These are phyloP conservation scores for Kregervanrija pseudodelftensis DNA, from an alignment of 805 yeast genomes.

Conservation along the genomic window DNA sequence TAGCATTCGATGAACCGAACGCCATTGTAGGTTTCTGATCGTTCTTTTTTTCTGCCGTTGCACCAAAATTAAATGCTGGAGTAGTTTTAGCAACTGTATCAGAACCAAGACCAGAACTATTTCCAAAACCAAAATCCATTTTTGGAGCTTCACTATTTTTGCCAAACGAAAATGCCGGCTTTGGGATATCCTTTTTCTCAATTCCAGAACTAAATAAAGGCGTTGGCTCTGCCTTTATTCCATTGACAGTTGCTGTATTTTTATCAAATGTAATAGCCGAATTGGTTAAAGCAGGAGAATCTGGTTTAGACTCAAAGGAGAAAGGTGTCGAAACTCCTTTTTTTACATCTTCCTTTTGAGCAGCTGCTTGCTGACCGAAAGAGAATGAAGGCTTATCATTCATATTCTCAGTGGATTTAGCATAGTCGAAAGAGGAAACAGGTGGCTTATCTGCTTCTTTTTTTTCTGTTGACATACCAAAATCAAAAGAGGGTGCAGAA, in stretches of 20 bases:
- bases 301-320: too few species aligned
- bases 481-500: conserved; percentile 7
- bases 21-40: conserved; percentile 8
- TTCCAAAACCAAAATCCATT: background rate
- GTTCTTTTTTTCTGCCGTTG: background rate
- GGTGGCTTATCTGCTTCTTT: background rate
- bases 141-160: background rate
- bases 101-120: conserved; percentile 2
- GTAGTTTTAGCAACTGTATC: background rate
- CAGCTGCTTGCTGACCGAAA: background rate
- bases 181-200: background rate
- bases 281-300: too few species aligned
- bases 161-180: conserved; percentile 8
- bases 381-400: conserved; percentile 1
- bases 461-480: conserved; percentile 8
- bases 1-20: conserved; percentile 2
- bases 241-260: too few species aligned
- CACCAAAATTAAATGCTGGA: conserved; percentile 4
- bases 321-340: too few species aligned
- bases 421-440: background rate
- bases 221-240: too few species aligned
- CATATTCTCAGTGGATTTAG: background rate
- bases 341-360: background rate
- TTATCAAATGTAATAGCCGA: too few species aligned
- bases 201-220: too few species aligned